Conservation (phyloP, 2,329 filamentous ascomycete genomes). For the Thermochaetoides dissita region DNA sequence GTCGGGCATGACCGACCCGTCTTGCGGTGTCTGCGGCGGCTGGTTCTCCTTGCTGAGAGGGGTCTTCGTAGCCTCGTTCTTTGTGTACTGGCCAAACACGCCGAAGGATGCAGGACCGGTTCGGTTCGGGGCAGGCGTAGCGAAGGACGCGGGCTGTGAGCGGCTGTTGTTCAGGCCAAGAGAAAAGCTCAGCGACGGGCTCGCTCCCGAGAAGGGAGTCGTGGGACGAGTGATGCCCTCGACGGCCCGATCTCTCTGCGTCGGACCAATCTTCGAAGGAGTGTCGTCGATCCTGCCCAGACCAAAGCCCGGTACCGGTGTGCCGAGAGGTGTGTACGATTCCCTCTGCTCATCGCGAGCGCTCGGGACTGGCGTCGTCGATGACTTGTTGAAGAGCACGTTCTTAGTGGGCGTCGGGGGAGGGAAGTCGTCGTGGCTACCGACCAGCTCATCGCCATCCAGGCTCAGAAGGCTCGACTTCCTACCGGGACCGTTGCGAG, state of each 20-base stretch:
- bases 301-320: no score
- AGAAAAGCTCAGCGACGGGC: constrained; percentile 9
- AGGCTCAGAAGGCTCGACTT: constrained; percentile 65
- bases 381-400: constrained; percentile 25
- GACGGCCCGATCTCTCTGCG: constrained; percentile 10
- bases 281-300: no score
- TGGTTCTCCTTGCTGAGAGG: constrained; percentile 37
- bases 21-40: constrained; percentile 67
- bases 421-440: constrained; percentile 44
- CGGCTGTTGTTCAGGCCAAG: constrained; percentile 3
- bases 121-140: constrained; percentile 21
- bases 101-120: no score
- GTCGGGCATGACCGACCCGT: constrained; percentile 60
- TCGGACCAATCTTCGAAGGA: no score
- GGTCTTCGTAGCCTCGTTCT: constrained; percentile 37
- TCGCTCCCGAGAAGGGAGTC: constrained; percentile 7
- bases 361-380: constrained; percentile 10
- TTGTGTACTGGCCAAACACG: no score
- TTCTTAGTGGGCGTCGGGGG: constrained; percentile 92
- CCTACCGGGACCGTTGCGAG: constrained; percentile 31
- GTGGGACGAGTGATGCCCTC: constrained; percentile 8
- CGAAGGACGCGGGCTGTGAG: constrained; percentile 15
- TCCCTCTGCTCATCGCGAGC: constrained; percentile 2
- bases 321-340: neutral
- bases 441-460: constrained; percentile 52